Evolutionary conservation across 2,329 filamentous ascomycete genomes (phyloP).

Genomic region (Xylaria sp.): DNA sequence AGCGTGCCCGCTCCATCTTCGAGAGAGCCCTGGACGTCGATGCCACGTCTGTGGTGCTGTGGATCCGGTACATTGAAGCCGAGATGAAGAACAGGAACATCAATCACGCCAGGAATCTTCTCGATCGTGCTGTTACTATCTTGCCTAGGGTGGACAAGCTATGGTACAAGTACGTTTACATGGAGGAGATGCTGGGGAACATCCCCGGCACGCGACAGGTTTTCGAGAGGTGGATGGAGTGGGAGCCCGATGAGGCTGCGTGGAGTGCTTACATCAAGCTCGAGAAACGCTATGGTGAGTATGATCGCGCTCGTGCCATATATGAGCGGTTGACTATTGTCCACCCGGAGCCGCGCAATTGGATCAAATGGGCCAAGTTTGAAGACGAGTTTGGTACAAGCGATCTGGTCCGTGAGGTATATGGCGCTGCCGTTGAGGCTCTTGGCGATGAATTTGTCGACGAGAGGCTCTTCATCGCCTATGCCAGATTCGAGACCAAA

Average conservation of each 20-base stretch:
- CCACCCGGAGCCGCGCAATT: conserved; percentile 92
- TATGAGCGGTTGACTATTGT: conserved; percentile 90
- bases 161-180: conserved; percentile 99
- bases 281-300: conserved; percentile 94
- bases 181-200: conserved; percentile 97
- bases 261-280: conserved; percentile 97
- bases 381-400: conserved; percentile 95
- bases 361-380: conserved; percentile 98
- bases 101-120: conserved; percentile 92
- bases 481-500: conserved; percentile 93
- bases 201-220: conserved; percentile 90
- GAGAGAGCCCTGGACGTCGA: conserved; percentile 94
- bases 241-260: conserved; percentile 94
- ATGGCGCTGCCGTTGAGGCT: conserved; percentile 84
- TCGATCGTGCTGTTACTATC: conserved; percentile 93
- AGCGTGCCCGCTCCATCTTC: conserved; percentile 88
- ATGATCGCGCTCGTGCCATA: conserved; percentile 85
- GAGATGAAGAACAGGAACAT: conserved; percentile 97
- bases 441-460: conserved; percentile 95
- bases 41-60: conserved; percentile 82
- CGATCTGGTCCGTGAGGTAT: conserved; percentile 90
- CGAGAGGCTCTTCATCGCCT: conserved; percentile 92
- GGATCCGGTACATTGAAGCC: conserved; percentile 92
- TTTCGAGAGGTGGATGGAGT: conserved; percentile 98
- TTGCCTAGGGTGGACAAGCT: conserved; percentile 92